Conservation (phyloP, 2,329 filamentous ascomycete species). For the Fusarium sp. region DNA sequence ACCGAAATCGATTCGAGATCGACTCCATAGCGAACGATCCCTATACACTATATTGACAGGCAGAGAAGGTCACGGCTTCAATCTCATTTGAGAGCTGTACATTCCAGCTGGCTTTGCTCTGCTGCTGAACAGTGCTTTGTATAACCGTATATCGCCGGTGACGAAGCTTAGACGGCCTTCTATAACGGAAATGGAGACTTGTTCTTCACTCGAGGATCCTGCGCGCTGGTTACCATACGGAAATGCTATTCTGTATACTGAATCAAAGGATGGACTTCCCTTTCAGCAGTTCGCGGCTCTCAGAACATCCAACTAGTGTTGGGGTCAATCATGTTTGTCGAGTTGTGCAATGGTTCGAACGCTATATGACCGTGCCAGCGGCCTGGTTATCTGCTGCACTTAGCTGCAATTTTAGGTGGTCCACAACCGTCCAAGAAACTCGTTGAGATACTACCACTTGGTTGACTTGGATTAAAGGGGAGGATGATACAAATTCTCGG, state of each 20-base stretch:
- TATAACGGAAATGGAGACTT: neutral
- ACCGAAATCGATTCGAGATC: neutral
- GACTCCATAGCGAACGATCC: conserved; percentile 6
- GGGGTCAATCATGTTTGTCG: neutral
- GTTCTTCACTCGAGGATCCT: neutral
- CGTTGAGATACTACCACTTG: neutral
- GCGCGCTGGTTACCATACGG: neutral
- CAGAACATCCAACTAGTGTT: conserved; percentile 16
- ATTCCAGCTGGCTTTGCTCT: neutral
- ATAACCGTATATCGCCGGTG: neutral
- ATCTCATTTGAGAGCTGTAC: neutral
- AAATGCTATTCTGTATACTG: neutral
- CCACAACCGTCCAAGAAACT: neutral
- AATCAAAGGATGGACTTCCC: neutral
- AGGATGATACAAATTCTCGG: neutral
- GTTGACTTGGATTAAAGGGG: conserved; percentile 1
- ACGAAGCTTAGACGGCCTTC: neutral
- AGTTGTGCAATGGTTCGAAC: neutral
- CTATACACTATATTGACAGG: neutral
- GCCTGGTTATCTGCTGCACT: neutral
- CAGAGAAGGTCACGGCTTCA: neutral
- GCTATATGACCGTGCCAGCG: neutral
- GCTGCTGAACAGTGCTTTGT: neutral
- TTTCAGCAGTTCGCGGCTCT: too few relatives aligned
- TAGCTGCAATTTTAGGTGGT: neutral